These are phyloP conservation scores for Westerdykella aurantiaca DNA, from an alignment of 2,329 filamentous ascomycete genomes.

Conservation along the genomic window DNA sequence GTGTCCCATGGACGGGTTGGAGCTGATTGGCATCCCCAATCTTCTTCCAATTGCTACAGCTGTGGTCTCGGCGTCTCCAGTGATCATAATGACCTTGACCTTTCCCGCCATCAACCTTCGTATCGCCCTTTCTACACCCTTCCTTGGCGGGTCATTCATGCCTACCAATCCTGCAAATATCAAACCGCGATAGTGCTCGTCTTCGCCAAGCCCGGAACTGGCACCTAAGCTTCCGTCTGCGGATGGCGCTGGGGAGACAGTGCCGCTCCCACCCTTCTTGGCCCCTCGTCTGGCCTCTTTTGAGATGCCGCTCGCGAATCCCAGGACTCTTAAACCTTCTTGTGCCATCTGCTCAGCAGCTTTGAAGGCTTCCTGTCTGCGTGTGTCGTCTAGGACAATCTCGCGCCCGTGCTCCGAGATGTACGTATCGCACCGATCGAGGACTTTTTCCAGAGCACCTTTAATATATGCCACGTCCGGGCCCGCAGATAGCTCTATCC, in stretches of 20 bases:
- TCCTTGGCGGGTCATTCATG: constrained; percentile 93
- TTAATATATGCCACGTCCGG: constrained; percentile 91
- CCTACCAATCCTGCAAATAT: constrained; percentile 89
- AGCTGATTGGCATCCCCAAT: constrained; percentile 83
- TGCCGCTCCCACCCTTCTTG: constrained; percentile 25
- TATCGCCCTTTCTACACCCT: constrained; percentile 85
- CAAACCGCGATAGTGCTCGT: constrained; percentile 75
- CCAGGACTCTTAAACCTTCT: constrained; percentile 83
- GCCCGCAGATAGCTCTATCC: constrained; percentile 50
- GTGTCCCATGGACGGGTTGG: constrained; percentile 52
- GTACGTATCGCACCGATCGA: constrained; percentile 86
- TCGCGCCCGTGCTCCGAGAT: constrained; percentile 80
- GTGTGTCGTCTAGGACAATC: constrained; percentile 71
- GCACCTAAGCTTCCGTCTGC: constrained; percentile 4
- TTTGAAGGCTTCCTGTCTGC: constrained; percentile 66
- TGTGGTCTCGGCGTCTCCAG: constrained; percentile 90
- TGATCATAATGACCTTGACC: constrained; percentile 98
- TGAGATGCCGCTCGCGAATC: constrained; percentile 78
- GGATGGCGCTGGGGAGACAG: constrained; percentile 22
- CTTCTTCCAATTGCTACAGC: constrained; percentile 90
- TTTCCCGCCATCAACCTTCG: constrained; percentile 85
- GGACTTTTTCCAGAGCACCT: constrained; percentile 80
- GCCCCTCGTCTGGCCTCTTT: constrained; percentile 19
- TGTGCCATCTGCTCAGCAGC: constrained; percentile 83
- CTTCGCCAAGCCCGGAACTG: constrained; percentile 43